Evolutionary conservation across 352 stramenopile species (phyloP).

Genomic region (Globisporangium perplexum): DNA sequence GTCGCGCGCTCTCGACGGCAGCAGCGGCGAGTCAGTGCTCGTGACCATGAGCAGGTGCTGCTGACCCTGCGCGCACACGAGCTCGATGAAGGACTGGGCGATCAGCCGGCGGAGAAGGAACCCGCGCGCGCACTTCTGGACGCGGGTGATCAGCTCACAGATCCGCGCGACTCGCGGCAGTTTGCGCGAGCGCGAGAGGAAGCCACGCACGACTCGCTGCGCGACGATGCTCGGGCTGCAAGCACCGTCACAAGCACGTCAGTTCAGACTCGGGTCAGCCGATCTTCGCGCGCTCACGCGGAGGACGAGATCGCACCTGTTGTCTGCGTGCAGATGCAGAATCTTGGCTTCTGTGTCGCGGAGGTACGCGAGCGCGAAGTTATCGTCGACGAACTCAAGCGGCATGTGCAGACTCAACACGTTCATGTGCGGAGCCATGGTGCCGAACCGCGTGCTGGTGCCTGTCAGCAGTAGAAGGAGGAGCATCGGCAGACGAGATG

Average conservation of each 20-base stretch:
- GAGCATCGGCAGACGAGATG: background rate
- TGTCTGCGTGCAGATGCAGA: constrained; percentile 21
- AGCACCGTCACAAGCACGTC: background rate
- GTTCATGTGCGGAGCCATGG: constrained; percentile 5
- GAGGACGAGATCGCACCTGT: constrained; percentile 26
- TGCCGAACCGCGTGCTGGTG: constrained; percentile 5
- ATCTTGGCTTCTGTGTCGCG: constrained; percentile 24
- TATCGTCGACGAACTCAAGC: constrained; percentile 41
- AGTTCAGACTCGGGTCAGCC: background rate
- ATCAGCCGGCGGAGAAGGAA: constrained; percentile 55
- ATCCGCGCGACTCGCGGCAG: constrained; percentile 40
- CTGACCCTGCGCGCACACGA: constrained; percentile 39
- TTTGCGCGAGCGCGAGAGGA: constrained; percentile 33
- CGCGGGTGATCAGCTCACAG: constrained; percentile 37
- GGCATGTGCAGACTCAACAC: constrained; percentile 33
- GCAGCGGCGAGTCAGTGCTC: constrained; percentile 19
- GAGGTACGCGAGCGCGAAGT: constrained; percentile 28
- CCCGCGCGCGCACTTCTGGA: constrained; percentile 52
- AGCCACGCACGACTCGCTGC: constrained; percentile 41
- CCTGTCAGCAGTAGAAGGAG: background rate
- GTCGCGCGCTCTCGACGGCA: constrained; percentile 29
- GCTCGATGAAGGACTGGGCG: constrained; percentile 34
- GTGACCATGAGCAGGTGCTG: constrained; percentile 39
- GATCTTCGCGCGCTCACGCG: background rate
- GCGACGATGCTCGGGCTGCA: constrained; percentile 24